Evolutionary conservation across 805 yeast genomes (phyloP), one percentile per base, ranked within the genome.

Genomic region (Brettanomyces naardenensis): DNA sequence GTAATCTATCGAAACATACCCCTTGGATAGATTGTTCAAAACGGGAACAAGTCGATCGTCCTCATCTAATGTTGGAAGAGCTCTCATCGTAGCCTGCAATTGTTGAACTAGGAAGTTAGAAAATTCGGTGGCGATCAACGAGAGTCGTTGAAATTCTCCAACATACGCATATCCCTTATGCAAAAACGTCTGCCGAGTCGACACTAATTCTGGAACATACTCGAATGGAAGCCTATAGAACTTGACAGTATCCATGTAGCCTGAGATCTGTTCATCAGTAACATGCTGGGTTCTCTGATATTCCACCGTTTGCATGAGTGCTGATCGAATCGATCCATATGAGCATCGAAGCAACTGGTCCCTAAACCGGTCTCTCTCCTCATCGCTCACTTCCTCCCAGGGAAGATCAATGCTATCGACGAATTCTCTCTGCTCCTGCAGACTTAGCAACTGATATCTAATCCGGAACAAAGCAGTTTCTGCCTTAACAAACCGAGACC

Each of bases 211-310:
- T 17, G 84, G 71, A 4, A 89, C 95, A 46, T 75, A 76, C 52
- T 86, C 94, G 64, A 89, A 90, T 2, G 95, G 95, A 35, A 92
- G 73, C 58, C 84, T 87, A 57, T 85, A 84, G 52, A 81, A 85
- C 39, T 66, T 68, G 49, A 85, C 94, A 35, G 65, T 69, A 35
- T 65, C 66, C 39, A 80, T 68, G 48, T 67, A 78, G 19, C 59
- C 64, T 45, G 57, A 68, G 41, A 75, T 53, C 48, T 69, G 75
- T 22, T 79, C 86, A 37, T 73, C 75, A 11, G 65, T 60, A 25
- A 36, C 39, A 11, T 33, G 33, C 13, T 29, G 28, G 6, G 53
- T 43, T 14, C 45, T 42, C 29, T 54, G 56, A 19, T 50, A 48
- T 9, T 53, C 56, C 13, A 57, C 54, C 4, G 58, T 53, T 33